Conservation (phyloP, 352 stramenopile genomes). For the Phytophthora citricola region DNA sequence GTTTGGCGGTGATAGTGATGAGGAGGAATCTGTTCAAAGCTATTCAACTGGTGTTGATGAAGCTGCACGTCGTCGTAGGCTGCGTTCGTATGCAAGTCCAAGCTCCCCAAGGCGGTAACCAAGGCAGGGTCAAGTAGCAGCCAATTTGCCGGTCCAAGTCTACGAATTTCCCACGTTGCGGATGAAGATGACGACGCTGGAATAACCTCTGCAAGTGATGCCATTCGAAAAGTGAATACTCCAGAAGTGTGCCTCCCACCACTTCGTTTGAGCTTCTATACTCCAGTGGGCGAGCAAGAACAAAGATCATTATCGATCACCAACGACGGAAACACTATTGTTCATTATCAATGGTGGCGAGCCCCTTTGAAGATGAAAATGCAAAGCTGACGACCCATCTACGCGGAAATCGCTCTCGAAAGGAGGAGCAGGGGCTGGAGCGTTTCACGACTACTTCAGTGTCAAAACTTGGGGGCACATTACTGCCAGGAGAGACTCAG, state of each 20-base stretch:
- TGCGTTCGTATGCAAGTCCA: slow-evolving; percentile 25
- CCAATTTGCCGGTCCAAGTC: slow-evolving; percentile 27
- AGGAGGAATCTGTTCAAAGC: slow-evolving; percentile 5
- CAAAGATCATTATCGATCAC: slow-evolving; percentile 45
- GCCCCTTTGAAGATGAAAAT: slow-evolving; percentile 35
- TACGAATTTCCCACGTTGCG: slow-evolving; percentile 23
- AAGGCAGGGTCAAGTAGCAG: background rate
- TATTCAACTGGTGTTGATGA: slow-evolving; percentile 22
- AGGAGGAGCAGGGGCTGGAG: slow-evolving; percentile 29
- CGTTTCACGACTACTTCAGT: slow-evolving; percentile 47
- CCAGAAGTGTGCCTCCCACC: slow-evolving; percentile 1
- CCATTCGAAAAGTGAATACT: background rate
- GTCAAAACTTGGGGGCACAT: slow-evolving; percentile 46
- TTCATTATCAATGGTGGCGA: slow-evolving; percentile 72
- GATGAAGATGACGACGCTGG: slow-evolving; percentile 18
- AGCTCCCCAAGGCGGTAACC: slow-evolving; percentile 4
- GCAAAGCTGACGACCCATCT: slow-evolving; percentile 37
- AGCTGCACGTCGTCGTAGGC: slow-evolving; percentile 9
- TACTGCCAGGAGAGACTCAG: slow-evolving; percentile 63
- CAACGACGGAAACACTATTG: slow-evolving; percentile 59
- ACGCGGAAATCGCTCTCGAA: slow-evolving; percentile 24
- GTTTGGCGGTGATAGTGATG: background rate
- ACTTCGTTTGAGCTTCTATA: slow-evolving; percentile 56
- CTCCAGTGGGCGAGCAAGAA: slow-evolving; percentile 45
- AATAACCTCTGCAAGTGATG: background rate